Percentiles rank a stretch among this genome's conserved stretches.
Evolutionary conservation across 805 yeast genomes (phyloP).

Genomic region (Brettanomyces naardenensis): DNA sequence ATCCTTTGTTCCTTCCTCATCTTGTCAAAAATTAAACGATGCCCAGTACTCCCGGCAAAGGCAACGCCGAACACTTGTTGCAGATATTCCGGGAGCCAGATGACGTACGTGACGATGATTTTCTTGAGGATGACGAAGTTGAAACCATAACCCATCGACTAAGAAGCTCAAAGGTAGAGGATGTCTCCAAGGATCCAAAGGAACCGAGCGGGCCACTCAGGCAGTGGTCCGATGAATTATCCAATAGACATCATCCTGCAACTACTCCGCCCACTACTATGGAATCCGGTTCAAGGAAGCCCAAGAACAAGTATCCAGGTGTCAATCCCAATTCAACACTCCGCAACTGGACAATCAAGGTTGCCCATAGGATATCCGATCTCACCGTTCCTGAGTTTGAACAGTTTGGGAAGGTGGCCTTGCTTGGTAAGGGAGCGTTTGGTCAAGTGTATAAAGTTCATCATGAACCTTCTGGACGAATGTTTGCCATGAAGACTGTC

Average conservation of each 20-base stretch:
- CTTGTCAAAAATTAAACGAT: too few species aligned
- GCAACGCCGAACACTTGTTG: neutral
- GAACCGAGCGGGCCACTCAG: neutral
- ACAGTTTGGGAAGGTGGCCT: neutral
- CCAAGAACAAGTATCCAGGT: neutral
- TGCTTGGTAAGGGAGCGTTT: slow-evolving; percentile 81
- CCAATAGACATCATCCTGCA: neutral
- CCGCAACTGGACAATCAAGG: slow-evolving; percentile 6
- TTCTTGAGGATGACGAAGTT: slow-evolving; percentile 1
- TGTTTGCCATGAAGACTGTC: slow-evolving; percentile 20
- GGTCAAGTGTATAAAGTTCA: slow-evolving; percentile 62
- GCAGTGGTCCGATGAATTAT: neutral
- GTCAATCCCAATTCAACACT: too few species aligned
- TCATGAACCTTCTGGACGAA: slow-evolving; percentile 6
- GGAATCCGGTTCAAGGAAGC: neutral
- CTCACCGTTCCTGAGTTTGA: slow-evolving; percentile 2
- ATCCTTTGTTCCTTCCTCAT: neutral
- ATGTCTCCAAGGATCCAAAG: neutral
- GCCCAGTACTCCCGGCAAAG: too few species aligned
- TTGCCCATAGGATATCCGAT: slow-evolving; percentile 4
- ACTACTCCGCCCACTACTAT: too few species aligned
- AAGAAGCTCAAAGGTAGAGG: neutral
- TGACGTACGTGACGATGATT: neutral
- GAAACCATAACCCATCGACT: neutral
- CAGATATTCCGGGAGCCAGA: slow-evolving; percentile 5